Evolutionary conservation across 1,284 basidiomycete species (phyloP), one percentile per base, ranked within the genome.

Genomic region (Ceratobasidium sp.): DNA sequence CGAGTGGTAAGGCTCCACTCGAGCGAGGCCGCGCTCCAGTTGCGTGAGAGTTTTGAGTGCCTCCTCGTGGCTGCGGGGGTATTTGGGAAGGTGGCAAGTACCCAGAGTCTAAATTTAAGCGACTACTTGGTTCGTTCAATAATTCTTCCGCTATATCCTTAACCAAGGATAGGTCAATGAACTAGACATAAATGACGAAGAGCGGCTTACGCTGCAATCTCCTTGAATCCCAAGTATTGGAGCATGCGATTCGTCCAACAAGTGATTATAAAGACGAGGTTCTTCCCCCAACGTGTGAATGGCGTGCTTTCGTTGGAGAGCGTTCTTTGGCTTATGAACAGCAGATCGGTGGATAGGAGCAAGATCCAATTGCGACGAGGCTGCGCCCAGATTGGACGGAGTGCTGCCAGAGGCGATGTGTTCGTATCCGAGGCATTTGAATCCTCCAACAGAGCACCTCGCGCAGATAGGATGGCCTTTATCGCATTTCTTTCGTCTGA

Each of bases 351-450:
- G 11, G 23, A 5, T 13, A 4, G 50, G 13, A 28, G 7, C 23
- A 21, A 4, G 18, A 9, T 32, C 26, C 28, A 32, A 32, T 32
- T 6, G 54, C 54, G 54, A 35, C n/a, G 16, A 32, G 26, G 21
- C 2, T 6, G 11, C 13, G 13, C 35, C 26, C 16, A 35, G 54
- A 16, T 38, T 38, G 35, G 35, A 11, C 35, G 35, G 11, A 11
- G 6, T 11, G 16, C 21, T 57, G 16, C 13, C 11, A 9, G 35
- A 35, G 11, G 30, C 6, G 4, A 18, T 35, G 13, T 57, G 9
- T 7, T n/a, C 26, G 43, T 66, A 66, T 54, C 63, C 63, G 30
- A 66, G 38, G 26, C 47, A 66, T 49, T 52, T 21, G 35, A 52
- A 66, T 3, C 38, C 63, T 11, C 63, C 32, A 9, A 13, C 21